These are phyloP conservation scores for Metschnikowia dekortorum DNA, from an alignment of 805 yeast genomes.

Conservation along the genomic window DNA sequence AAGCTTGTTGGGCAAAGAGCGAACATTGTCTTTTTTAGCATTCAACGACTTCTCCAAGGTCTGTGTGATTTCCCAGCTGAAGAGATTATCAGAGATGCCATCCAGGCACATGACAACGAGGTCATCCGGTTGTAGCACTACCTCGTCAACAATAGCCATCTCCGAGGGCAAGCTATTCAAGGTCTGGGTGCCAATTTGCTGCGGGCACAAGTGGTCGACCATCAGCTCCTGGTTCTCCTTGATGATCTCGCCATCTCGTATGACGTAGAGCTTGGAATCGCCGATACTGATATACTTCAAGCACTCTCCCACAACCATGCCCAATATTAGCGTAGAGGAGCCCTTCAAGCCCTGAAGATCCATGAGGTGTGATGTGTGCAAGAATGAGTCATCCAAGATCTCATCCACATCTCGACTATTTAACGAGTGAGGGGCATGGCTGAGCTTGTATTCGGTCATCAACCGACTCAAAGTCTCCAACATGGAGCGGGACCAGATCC, in stretches of 20 bases:
- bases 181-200: constrained; percentile 52
- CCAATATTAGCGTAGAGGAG: constrained; percentile 45
- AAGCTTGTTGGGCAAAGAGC: constrained; percentile 37
- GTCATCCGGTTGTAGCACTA: constrained; percentile 39
- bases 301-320: constrained; percentile 45
- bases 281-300: constrained; percentile 50
- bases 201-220: constrained; percentile 45
- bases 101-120: constrained; percentile 47
- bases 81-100: constrained; percentile 51
- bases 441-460: constrained; percentile 41
- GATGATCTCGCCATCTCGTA: constrained; percentile 43
- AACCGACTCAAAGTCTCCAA: constrained; percentile 47
- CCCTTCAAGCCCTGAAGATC: constrained; percentile 44
- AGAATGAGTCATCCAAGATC: constrained; percentile 43
- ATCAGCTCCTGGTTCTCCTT: constrained; percentile 45
- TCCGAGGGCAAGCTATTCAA: constrained; percentile 40
- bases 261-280: constrained; percentile 46
- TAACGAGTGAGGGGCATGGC: constrained; percentile 35
- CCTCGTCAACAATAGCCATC: constrained; percentile 43
- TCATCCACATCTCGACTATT: constrained; percentile 39
- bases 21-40: constrained; percentile 27
- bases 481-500: constrained; percentile 51
- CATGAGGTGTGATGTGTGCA: constrained; percentile 49
- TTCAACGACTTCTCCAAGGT: constrained; percentile 31
- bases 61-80: constrained; percentile 43